Percentiles rank a stretch among this genome's conserved stretches.
Evolutionary conservation across 2,329 filamentous ascomycete genomes (phyloP).

Genomic region (Calonectria fujianensis): DNA sequence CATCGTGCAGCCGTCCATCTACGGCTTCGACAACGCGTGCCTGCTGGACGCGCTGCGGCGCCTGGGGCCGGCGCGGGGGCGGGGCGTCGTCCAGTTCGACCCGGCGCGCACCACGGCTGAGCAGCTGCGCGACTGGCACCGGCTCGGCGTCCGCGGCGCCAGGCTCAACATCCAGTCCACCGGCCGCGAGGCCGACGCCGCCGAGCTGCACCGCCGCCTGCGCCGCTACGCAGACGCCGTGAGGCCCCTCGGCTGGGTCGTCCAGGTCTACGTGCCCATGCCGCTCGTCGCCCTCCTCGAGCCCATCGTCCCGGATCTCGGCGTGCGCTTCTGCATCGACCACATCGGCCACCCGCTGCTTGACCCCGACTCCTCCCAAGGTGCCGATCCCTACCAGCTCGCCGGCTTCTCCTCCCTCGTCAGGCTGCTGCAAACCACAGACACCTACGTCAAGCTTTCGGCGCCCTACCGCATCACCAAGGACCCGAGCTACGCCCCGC

Average conservation of each 20-base stretch:
- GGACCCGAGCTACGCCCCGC: slow-evolving; percentile 64
- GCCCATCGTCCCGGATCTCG: slow-evolving; percentile 67
- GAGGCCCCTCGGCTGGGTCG: slow-evolving; percentile 71
- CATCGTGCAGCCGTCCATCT: slow-evolving; percentile 77
- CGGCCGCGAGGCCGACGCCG: slow-evolving; percentile 62
- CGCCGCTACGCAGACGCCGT: slow-evolving; percentile 70
- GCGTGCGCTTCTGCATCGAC: slow-evolving; percentile 74
- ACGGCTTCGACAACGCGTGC: slow-evolving; percentile 76
- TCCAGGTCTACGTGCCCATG: slow-evolving; percentile 76
- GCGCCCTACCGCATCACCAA: slow-evolving; percentile 74
- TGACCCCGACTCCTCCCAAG: slow-evolving; percentile 43
- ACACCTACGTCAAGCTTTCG: slow-evolving; percentile 75
- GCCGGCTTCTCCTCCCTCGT: slow-evolving; percentile 63
- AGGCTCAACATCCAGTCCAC: slow-evolving; percentile 76
- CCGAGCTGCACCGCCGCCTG: slow-evolving; percentile 65
- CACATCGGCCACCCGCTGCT: slow-evolving; percentile 74
- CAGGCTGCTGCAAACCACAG: slow-evolving; percentile 66
- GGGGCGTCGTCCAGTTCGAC: slow-evolving; percentile 75
- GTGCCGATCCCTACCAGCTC: slow-evolving; percentile 47
- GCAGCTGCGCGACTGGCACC: slow-evolving; percentile 72
- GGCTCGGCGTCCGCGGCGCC: slow-evolving; percentile 74
- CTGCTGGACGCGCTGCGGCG: slow-evolving; percentile 71
- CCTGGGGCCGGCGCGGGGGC: slow-evolving; percentile 69
- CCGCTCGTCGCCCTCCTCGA: slow-evolving; percentile 69
- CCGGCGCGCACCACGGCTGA: slow-evolving; percentile 61